Base-by-base conservation (phyloP, 2,329 filamentous ascomycete species). In the Cryphonectria radicalis region DNA sequence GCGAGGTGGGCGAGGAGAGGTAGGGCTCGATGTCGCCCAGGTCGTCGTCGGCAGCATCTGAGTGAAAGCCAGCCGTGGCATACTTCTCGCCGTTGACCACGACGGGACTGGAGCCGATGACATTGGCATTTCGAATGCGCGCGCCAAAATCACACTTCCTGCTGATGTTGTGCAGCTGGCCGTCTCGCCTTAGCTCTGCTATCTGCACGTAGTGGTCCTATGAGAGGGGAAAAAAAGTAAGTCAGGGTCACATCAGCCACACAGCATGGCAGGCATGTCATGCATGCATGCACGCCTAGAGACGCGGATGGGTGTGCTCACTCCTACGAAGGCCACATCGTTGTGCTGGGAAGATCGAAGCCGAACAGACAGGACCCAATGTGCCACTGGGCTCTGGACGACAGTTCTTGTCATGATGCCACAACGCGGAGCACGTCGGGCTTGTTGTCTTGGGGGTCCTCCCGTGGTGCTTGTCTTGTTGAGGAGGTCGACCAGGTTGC, bases 251-350 rank as follows among this genome's bases (percentile, higher is more conserved):
- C 37, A 40, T 50, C 46, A 63, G 59, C 53, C 65, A 57, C 65
- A 57, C 43, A 72, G 77, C 79, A 67, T 78, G 77, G n/a, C 14
- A 67, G 40, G 37, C 35, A 40, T 32, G 62, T 32, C 22, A 40
- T 62, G 28, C 46, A 40, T 62, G 28, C 46, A 22, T 43, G 60
- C 60, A 25, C 28, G 42, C 35, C 25, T n/a, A 43, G 57, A 43
- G 37, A 40, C 8, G 32, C 59, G 25, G 37, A 8, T 10, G 32
- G 32, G 37, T 22, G 32, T 42, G 86, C 89, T 81, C 85, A 92
- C 90, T 68, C 94, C 93, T 70, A 99, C 87, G 76, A 97, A 94
- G 53, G 95, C 91, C 74, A 98, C 89, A 82, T 98, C 95, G 75
- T 96, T 94, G 72, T 90, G 85, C 60, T 86, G 81, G 67, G 86